Percentiles rank a stretch among this genome's conserved stretches.
phyloP scores from a whole-genome alignment of 1,139 yeast species.

The Yamadazyma atmosphaerica region DNA sequence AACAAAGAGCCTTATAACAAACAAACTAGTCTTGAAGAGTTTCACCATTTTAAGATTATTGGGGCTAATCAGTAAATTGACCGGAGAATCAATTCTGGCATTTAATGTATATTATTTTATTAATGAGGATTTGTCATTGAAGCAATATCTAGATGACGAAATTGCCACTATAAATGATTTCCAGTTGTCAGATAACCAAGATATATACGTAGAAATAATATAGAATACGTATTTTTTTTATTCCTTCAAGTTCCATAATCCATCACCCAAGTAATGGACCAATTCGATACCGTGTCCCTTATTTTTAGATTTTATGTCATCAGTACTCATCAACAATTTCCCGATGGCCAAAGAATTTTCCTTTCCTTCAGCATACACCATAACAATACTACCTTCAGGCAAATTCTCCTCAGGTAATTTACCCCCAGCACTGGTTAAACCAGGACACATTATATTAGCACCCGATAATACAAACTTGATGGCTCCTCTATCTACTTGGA shows the following conservation, averaged over 20 bases:
- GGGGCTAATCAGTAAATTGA: constrained; percentile 22
- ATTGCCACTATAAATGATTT: constrained; percentile 18
- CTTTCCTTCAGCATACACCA: constrained; percentile 90
- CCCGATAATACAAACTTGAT: constrained; percentile 92
- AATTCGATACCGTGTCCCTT: constrained; percentile 92
- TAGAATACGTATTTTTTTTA: constrained; percentile 11
- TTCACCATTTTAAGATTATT: constrained; percentile 28
- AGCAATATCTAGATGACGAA: constrained; percentile 29
- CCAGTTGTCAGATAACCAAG: constrained; percentile 16
- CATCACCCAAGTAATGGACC: constrained; percentile 86
- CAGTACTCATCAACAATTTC: constrained; percentile 81
- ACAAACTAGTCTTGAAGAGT: constrained; percentile 1
- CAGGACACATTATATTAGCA: constrained; percentile 97
- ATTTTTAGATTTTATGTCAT: constrained; percentile 78
- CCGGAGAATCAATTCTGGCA: constrained; percentile 17
- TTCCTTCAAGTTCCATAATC: constrained; percentile 66
- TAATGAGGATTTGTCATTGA: constrained; percentile 13
- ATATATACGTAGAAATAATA: constrained; percentile 3
- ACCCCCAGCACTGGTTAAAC: constrained; percentile 90
- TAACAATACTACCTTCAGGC: constrained; percentile 69
- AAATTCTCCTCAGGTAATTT: constrained; percentile 69
- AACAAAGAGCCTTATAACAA: not conserved
- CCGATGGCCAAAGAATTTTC: constrained; percentile 92
- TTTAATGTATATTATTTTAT: constrained; percentile 21
- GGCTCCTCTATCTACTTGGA: constrained; percentile 95